Conservation (phyloP, 1,284 basidiomycete genomes). For the Stygiomarasmius scandens region DNA sequence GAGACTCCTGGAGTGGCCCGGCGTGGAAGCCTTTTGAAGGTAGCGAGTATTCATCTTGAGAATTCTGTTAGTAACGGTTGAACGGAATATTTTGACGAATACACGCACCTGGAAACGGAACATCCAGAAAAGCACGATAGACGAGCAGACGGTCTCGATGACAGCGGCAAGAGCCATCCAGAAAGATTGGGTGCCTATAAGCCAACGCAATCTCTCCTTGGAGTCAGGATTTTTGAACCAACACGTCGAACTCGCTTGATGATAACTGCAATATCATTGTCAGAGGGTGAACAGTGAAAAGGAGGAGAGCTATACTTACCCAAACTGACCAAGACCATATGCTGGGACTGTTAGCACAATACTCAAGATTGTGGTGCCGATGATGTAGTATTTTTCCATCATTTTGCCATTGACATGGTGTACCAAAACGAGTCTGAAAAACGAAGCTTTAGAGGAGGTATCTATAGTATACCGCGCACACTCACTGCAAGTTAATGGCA, state of each 20-base stretch:
- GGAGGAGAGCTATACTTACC: slow-evolving; percentile 14
- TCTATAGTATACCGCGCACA: background rate
- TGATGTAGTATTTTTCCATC: slow-evolving; percentile 30
- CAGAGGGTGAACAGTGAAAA: background rate
- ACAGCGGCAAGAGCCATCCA: slow-evolving; percentile 25
- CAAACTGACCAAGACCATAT: slow-evolving; percentile 23
- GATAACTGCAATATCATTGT: slow-evolving; percentile 15
- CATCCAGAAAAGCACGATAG: slow-evolving; percentile 18
- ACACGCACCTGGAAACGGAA: slow-evolving; percentile 18
- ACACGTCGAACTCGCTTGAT: background rate
- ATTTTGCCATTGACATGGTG: slow-evolving; percentile 24
- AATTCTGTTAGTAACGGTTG: background rate
- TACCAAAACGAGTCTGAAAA: slow-evolving; percentile 24
- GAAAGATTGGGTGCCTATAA: slow-evolving; percentile 21
- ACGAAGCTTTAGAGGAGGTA: background rate
- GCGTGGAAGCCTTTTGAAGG: background rate
- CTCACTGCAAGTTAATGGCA: slow-evolving; percentile 27
- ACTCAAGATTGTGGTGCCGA: slow-evolving; percentile 18
- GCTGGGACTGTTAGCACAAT: slow-evolving; percentile 21
- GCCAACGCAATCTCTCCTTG: background rate
- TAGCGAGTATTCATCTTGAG: background rate
- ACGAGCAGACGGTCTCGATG: slow-evolving; percentile 24
- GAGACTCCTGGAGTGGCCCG: background rate
- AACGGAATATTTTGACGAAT: background rate
- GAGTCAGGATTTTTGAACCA: slow-evolving; percentile 11